Evolutionary conservation across 1,284 basidiomycete species (phyloP).

Genomic region (Cryptococcus floricola): DNA sequence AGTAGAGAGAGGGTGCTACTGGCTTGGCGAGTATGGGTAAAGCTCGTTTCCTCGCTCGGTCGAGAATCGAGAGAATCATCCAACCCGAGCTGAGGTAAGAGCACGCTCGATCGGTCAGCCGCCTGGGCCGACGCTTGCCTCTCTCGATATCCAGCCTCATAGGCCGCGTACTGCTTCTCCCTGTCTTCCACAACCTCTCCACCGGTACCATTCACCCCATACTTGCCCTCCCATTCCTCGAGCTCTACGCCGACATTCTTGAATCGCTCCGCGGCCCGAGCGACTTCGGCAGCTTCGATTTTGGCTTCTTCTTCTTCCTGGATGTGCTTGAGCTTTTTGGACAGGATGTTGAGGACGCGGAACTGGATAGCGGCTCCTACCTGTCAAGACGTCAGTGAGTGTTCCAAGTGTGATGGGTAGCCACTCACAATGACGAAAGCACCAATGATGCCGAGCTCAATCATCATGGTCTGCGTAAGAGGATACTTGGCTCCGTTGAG

Average conservation of each 20-base stretch:
- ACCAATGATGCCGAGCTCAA: constrained; percentile 83
- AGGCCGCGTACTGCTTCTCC: background rate
- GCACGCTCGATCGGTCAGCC: constrained; percentile 7
- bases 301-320: constrained; percentile 65
- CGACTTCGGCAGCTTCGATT: constrained; percentile 69
- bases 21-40: background rate
- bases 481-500: constrained; percentile 72
- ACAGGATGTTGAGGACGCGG: constrained; percentile 72
- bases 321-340: constrained; percentile 72
- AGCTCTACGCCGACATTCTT: constrained; percentile 66
- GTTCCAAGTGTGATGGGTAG: background rate
- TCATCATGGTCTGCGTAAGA: constrained; percentile 83
- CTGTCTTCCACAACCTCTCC: background rate
- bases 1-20: constrained; percentile 18
- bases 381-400: constrained; percentile 12
- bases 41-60: no score
- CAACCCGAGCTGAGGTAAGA: constrained; percentile 24
- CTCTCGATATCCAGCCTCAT: constrained; percentile 3
- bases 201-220: constrained; percentile 51
- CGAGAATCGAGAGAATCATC: constrained; percentile 9
- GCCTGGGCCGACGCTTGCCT: background rate
- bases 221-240: constrained; percentile 80
- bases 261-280: constrained; percentile 68
- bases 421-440: constrained; percentile 55
- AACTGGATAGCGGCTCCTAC: constrained; percentile 88